These are phyloP conservation scores for Clavispora santaluciae DNA, from an alignment of 805 yeast species.

Conservation along the genomic window DNA sequence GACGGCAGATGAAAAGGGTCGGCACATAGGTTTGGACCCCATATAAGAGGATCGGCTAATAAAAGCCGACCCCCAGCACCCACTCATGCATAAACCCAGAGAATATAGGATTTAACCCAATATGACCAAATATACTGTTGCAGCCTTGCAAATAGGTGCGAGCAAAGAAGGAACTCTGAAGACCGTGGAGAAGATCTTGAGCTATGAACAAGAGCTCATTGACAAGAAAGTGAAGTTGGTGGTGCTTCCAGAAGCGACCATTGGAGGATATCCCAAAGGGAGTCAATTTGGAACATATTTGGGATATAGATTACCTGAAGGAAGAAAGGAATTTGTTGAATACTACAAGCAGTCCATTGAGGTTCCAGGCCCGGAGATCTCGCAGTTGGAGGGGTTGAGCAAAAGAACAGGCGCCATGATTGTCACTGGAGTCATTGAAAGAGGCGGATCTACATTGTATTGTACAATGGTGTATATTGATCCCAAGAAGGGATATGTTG, in stretches of 20 bases:
- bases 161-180: constrained; percentile 32
- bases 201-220: constrained; percentile 32
- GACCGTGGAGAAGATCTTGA: constrained; percentile 33
- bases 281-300: constrained; percentile 38
- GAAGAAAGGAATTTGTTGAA: constrained; percentile 35
- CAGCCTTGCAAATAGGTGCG: constrained; percentile 42
- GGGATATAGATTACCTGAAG: constrained; percentile 38
- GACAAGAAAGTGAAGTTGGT: constrained; percentile 30
- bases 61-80: no score
- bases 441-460: constrained; percentile 30
- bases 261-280: constrained; percentile 48
- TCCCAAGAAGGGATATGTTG: constrained; percentile 30
- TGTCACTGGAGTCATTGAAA: constrained; percentile 39
- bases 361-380: constrained; percentile 33
- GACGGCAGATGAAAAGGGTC: no score
- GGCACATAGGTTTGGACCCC: no score
- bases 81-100: no score
- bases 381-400: constrained; percentile 28
- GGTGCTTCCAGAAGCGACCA: constrained; percentile 42
- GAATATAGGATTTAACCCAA: no score
- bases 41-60: no score
- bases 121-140: constrained; percentile 29
- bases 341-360: constrained; percentile 32
- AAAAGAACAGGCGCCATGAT: constrained; percentile 29
- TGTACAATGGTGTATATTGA: constrained; percentile 40